These are phyloP conservation scores for Eucalyptus coolabah DNA, from an alignment of 345 rosid species.

Conservation along the genomic window DNA sequence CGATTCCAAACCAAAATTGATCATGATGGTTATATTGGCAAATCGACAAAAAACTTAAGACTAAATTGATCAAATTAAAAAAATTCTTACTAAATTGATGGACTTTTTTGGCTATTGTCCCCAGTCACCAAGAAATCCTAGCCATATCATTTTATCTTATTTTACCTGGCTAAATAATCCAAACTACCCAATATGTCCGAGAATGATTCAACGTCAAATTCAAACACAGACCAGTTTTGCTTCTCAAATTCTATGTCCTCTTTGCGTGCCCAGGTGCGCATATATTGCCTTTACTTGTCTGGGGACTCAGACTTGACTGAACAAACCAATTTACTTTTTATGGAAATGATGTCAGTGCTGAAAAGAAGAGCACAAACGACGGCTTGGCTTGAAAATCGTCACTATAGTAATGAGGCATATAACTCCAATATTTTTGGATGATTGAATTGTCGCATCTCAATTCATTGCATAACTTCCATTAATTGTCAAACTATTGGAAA, in stretches of 20 bases:
- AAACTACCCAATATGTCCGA: neutral
- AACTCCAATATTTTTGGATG: neutral
- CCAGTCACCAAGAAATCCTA: neutral
- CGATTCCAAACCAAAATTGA: too few relatives aligned
- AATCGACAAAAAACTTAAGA: fast-evolving
- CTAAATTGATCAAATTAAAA: too few relatives aligned
- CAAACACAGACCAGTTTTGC: neutral
- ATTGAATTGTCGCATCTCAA: neutral
- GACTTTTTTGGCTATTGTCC: too few relatives aligned
- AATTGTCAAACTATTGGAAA: neutral
- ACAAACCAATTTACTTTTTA: neutral
- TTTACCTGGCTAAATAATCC: neutral
- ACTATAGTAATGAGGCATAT: neutral
- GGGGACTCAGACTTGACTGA: neutral
- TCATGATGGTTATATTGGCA: neutral
- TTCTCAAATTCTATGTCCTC: neutral
- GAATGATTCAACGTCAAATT: neutral
- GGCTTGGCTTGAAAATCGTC: neutral
- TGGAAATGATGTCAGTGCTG: too few relatives aligned
- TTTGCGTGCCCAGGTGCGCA: neutral
- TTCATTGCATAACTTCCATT: neutral
- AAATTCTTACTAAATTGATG: neutral
- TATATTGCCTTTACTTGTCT: neutral
- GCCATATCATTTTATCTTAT: neutral
- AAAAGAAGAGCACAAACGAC: neutral